Evolutionary conservation across 2,329 filamentous ascomycete genomes (phyloP), one percentile per base, ranked within the genome.

Genomic region (Bipolaris bicolor): DNA sequence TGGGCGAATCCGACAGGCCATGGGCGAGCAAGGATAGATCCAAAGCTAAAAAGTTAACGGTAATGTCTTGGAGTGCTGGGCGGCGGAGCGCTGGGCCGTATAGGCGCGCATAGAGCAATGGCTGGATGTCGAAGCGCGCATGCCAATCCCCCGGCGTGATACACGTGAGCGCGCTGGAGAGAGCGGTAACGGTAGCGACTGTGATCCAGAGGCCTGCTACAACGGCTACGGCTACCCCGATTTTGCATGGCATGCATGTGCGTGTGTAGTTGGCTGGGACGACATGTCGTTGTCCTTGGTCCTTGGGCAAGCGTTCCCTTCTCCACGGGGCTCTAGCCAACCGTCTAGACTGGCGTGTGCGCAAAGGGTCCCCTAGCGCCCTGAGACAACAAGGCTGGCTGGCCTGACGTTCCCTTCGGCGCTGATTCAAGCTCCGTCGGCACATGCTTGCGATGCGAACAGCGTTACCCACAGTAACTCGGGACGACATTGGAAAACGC

Each of bases 31-130:
- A 43, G 40, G 49, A 49, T 52, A 26, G n/a, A 29, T 16, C 37
- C 20, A 54, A 33, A 57, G 44, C 36, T 37, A 55, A 50, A 39
- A 29, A 10, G 49, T 10, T 20, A 51, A 34, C 55, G 48, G 49
- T 4, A 53, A 34, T 49, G 16, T 51, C 40, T 24, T 51, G 44
- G 15, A 24, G 41, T 33, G 45, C 54, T 57, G 36, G 54, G 52
- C 41, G 45, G 47, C 57, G 46, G 46, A 49, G 49, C 49, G 57
- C 52, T 58, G 52, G 22, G 47, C 52, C 52, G 47, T 31, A 24
- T 48, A 52, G 41, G 39, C 41, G 53, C 36, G 57, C 18, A 50
- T 53, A 7, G 39, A 43, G 43, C 7, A 9, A 20, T 45, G 22
- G 34, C 39, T 11, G 41, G 16, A 49, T 18, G 16, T 51, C 43